phyloP scores from a whole-genome alignment of 306 rosid genomes.

The Gynostemma pentaphyllum region DNA sequence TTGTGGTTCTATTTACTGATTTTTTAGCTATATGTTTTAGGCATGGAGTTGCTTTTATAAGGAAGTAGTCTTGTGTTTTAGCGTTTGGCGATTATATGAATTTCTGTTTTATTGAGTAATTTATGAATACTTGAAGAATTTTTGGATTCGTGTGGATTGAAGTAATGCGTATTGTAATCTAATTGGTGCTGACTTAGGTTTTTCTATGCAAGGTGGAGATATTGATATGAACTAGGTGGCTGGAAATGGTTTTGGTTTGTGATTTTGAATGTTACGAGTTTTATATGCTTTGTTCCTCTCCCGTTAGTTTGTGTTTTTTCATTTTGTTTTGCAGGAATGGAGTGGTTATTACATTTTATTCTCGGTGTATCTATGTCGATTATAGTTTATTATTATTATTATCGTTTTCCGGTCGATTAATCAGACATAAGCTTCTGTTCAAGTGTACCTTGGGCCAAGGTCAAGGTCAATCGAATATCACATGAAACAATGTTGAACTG shows the following conservation, averaged over 20 bases:
- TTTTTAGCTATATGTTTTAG: neutral
- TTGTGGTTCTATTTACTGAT: neutral
- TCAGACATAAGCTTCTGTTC: neutral
- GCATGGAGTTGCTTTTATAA: neutral
- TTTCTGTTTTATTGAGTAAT: neutral
- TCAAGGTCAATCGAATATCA: slow-evolving; percentile 1
- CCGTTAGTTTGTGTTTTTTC: neutral
- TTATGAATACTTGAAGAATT: neutral
- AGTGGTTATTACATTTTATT: neutral
- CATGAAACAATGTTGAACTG: neutral
- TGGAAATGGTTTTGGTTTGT: neutral
- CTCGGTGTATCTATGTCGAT: neutral
- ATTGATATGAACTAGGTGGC: neutral
- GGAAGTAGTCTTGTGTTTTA: neutral
- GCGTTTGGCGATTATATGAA: neutral
- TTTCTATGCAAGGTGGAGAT: neutral
- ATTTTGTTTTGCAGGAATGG: neutral
- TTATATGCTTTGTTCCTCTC: neutral
- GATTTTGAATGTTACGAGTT: neutral
- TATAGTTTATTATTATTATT: neutral
- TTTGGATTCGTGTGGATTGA: neutral
- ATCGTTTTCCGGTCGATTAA: neutral
- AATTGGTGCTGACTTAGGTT: neutral
- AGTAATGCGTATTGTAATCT: neutral
- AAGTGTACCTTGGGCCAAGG: neutral